A percentile compares a stretch with the other conserved stretches of the same genome.
These are phyloP conservation scores for Ophiostoma sp. DNA, from an alignment of 2,329 filamentous ascomycete genomes.

Conservation along the genomic window DNA sequence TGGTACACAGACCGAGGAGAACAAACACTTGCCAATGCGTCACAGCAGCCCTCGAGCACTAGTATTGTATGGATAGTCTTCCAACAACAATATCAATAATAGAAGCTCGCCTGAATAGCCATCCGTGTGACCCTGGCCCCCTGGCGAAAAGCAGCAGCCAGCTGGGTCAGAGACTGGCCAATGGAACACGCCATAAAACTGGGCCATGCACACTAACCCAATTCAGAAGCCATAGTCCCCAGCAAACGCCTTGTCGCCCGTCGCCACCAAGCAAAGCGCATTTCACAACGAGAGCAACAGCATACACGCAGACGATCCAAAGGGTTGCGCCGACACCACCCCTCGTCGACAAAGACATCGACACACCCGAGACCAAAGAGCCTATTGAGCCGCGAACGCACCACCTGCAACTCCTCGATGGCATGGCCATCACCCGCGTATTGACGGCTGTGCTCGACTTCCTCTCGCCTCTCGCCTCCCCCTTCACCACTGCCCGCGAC, in stretches of 20 bases:
- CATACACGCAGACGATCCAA: background rate
- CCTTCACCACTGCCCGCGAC: background rate
- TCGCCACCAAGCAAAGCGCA: background rate
- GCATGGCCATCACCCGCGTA: constrained; percentile 22
- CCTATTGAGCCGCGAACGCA: background rate
- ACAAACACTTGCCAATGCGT: no score
- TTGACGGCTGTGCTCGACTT: constrained; percentile 15
- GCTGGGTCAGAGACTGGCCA: background rate
- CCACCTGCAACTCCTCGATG: background rate
- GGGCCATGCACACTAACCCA: background rate
- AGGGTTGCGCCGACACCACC: background rate
- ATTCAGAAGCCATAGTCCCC: background rate
- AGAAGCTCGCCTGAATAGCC: background rate
- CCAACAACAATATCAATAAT: no score
- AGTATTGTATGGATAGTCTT: no score
- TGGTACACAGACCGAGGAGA: no score
- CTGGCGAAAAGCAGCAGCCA: background rate
- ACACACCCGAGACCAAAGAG: background rate
- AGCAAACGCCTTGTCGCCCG: background rate
- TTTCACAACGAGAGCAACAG: background rate
- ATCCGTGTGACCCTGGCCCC: background rate
- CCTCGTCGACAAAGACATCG: background rate
- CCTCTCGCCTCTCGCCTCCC: background rate
- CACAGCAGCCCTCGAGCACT: no score
- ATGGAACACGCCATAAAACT: background rate